These are phyloP conservation scores for Psilocybe cubensis DNA, from an alignment of 768 basidiomycete genomes.

Conservation along the genomic window DNA sequence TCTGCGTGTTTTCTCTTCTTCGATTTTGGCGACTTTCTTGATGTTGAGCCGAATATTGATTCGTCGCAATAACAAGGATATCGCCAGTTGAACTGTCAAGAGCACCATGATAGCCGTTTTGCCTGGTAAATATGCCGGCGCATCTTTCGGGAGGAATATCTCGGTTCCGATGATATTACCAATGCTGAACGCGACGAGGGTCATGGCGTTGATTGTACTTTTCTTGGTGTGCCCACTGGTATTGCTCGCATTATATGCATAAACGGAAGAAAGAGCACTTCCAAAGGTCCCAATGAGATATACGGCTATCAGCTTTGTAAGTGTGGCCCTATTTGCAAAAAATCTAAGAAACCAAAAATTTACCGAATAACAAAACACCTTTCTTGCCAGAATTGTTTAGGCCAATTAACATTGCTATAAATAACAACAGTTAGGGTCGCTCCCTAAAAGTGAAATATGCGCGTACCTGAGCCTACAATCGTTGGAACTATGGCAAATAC, in stretches of 20 bases:
- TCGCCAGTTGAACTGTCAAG: slow-evolving; percentile 51
- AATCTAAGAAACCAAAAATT: slow-evolving; percentile 1
- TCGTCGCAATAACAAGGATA: slow-evolving; percentile 53
- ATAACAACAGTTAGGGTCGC: not conserved
- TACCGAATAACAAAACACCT: slow-evolving; percentile 60
- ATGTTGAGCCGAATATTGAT: slow-evolving; percentile 58
- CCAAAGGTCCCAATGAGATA: slow-evolving; percentile 62
- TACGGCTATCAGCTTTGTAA: slow-evolving; percentile 33
- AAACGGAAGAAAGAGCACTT: slow-evolving; percentile 59
- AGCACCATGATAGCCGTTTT: slow-evolving; percentile 69
- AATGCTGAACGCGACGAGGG: slow-evolving; percentile 53
- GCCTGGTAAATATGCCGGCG: slow-evolving; percentile 65
- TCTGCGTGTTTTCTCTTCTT: slow-evolving; percentile 44
- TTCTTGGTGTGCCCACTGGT: slow-evolving; percentile 72
- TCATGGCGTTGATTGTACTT: slow-evolving; percentile 66
- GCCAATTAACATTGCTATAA: slow-evolving; percentile 53
- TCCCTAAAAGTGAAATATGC: not conserved
- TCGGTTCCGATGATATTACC: slow-evolving; percentile 68
- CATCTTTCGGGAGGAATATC: slow-evolving; percentile 65
- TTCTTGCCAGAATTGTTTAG: slow-evolving; percentile 51
- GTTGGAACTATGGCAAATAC: slow-evolving; percentile 60
- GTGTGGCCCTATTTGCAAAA: not conserved
- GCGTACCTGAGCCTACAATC: slow-evolving; percentile 55
- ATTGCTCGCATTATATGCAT: slow-evolving; percentile 69
- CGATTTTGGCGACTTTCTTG: slow-evolving; percentile 45